Evolutionary conservation across 208 protist genomes (phyloP), one percentile per base, ranked within the genome.

Genomic region (Trypanosomatidae sp.): DNA sequence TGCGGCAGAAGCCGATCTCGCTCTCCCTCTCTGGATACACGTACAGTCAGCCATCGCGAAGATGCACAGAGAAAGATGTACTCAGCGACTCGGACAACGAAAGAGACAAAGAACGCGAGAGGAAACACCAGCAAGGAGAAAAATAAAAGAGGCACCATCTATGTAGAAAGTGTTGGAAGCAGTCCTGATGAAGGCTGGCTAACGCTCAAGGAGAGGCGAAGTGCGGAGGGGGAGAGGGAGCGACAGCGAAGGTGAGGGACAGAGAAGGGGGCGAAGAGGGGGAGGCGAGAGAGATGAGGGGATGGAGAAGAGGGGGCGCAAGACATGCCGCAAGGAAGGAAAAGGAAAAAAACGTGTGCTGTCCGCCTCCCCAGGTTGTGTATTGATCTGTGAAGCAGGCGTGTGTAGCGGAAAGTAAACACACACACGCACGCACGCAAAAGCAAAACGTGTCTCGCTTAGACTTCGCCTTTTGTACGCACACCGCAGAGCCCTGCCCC

Each of bases 21-120:
- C 64, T 76, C 65, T 25, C 65, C 50, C 39, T 44, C 49, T 62
- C 66, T 1, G 22, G 17, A 25, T 52, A 55, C 53, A 41, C 47
- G 52, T 49, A 49, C 22, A 33, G 39, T 49, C 66, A 10, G 28
- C 25, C 33, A 39, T 52, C 44, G 28, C 39, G 22, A 17, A 28
- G 33, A n/a, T 25, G 17, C 30, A 17, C 60, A 10, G 33, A 47
- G 1, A 30, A 2, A 15, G 19, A 28, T 6, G 12, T 22, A 30
- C 17, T 8, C 49, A 55, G 50, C 12, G 17, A 17, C 50, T 25
- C 50, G 6, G 13, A 28, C 52, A 56, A 33, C 3, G 5, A 47
- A 17, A 47, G 7, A n/a, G 19, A 65, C 3, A 44, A n/a, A 36
- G 10, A n/a, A 39, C 1, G 36, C 36, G 36, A 39, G 36, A 39